Base-by-base conservation (phyloP, 257 asterid genomes). In the Mitragyna speciosa region DNA sequence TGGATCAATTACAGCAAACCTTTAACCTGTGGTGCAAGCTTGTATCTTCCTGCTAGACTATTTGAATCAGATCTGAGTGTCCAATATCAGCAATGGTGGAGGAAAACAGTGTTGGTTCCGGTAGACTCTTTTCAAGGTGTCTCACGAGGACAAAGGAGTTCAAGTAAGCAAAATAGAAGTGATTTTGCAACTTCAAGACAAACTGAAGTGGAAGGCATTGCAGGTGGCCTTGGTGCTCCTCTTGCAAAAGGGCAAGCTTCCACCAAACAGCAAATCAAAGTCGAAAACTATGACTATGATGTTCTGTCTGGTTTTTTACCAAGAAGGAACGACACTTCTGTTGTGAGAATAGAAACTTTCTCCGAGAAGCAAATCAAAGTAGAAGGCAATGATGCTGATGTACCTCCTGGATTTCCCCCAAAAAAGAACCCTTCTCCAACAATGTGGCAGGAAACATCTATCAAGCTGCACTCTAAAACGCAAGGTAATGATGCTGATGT, bases 51-150 rank as follows among this genome's bases (percentile, higher is more conserved):
- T 7, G 48, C 81, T 15, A 82, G 88, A 74, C 66, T 85, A 41
- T 68, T 24, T 28, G 87, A 84, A 72, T 31, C 87, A 0, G 89
- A 84, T 76, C 72, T 82, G 20, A 82, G 84, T 56, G 45, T 12
- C 9, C 73, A 63, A 33, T 85, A 85, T 67, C 75, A 73, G 79
- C 20, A 81, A 31, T 87, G 90, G 90, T 87, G 90, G 90, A 83
- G 80, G 59, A 77, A 68, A 26, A 48, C 59, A 8, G 81, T 83
- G 19, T 36, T 72, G 33, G 79, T 73, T 80, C 85, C 75, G 1
- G 78, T 54, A 5, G 81, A 76, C 49, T 20, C 76, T 0, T 36
- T 75, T 75, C 51, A 43, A 24, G 87, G 82, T 24, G 24, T 81
- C 31, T 43, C 36, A 28, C 80, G 31, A 51, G 43, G 82, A 56